These are phyloP conservation scores for Candida sphagnicola DNA, from an alignment of 805 yeast genomes.

Conservation along the genomic window DNA sequence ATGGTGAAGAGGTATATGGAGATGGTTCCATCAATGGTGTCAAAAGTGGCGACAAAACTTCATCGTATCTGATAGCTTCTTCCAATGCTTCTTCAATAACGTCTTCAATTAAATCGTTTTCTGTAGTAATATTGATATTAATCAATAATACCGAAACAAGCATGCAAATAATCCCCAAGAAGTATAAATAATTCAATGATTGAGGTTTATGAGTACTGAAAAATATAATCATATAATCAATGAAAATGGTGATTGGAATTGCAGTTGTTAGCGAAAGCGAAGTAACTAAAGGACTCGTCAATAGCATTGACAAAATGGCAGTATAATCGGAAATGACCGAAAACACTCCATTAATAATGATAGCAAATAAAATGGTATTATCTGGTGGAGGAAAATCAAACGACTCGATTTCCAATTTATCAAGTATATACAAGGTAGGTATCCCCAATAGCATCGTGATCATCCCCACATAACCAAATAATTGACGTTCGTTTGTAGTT, in stretches of 20 bases:
- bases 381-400: conserved; percentile 41
- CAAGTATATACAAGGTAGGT: conserved; percentile 35
- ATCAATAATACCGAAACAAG: conserved; percentile 44
- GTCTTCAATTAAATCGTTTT: conserved; percentile 41
- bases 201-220: conserved; percentile 16
- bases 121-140: conserved; percentile 39
- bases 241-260: conserved; percentile 48
- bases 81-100: conserved; percentile 47
- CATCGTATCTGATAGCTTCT: conserved; percentile 45
- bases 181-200: conserved; percentile 25
- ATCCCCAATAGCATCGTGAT: conserved; percentile 35
- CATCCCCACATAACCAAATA: conserved; percentile 47
- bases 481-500: conserved; percentile 42
- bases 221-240: conserved; percentile 38
- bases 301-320: conserved; percentile 47
- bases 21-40: conserved; percentile 36
- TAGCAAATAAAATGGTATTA: conserved; percentile 25
- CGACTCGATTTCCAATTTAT: conserved; percentile 35
- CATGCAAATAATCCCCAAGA: conserved; percentile 45
- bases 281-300: conserved; percentile 52
- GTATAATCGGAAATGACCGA: conserved; percentile 48
- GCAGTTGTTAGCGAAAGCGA: conserved; percentile 49
- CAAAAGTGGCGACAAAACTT: conserved; percentile 41
- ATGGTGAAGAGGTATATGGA: conserved; percentile 6
- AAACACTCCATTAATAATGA: conserved; percentile 40